Evolutionary conservation across 176 grass and related monocot species (phyloP), one percentile per base, ranked within the genome.

Genomic region (Pharus latifolius): DNA sequence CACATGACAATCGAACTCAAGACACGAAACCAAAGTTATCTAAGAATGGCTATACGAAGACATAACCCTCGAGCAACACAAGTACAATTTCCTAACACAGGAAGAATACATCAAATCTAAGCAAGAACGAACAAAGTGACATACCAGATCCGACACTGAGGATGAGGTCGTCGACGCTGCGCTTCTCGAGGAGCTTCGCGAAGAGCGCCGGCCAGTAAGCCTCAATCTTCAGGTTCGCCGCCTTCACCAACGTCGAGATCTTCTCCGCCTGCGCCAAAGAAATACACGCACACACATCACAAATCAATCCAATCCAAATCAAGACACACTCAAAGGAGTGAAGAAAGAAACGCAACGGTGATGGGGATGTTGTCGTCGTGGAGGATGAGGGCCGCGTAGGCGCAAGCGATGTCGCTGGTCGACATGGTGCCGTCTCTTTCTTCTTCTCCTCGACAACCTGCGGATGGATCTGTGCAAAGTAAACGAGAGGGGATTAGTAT

Each of bases 201-300:
- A 96, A 96, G 56, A 96, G 88, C 1, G 80, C 31, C 0, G 86
- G 77, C 93, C 93, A 96, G 83, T 89, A 96, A 16, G 86, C 66
- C 42, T 96, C 89, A 0, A 85, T 77, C 73, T 84, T 96, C 80
- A 96, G 48, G 73, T 86, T 86, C 31, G 93, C 83, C 9, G 93
- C 83, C 83, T 92, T 84, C 17, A 92, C 83, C 7, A 92, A 0
- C 2, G 88, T 76, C 0, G 51, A 67, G 23, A 96, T 96, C 86
- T 89, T 92, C 42, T 96, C 93, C 1, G 88, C 47, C 88, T 91
- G 59, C 29, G 23, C 3, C 18, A 13, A 6, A 45, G 11, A 30
- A 60, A 63, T 7, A 15, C 14, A 25, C 15, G 17, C 0, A 14
- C 1, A 44, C 12, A 34, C 16, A 13, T 37, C 18, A 42, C 59